phyloP scores from a whole-genome alignment of 2,329 filamentous ascomycete genomes.

The Diaporthe citri region DNA sequence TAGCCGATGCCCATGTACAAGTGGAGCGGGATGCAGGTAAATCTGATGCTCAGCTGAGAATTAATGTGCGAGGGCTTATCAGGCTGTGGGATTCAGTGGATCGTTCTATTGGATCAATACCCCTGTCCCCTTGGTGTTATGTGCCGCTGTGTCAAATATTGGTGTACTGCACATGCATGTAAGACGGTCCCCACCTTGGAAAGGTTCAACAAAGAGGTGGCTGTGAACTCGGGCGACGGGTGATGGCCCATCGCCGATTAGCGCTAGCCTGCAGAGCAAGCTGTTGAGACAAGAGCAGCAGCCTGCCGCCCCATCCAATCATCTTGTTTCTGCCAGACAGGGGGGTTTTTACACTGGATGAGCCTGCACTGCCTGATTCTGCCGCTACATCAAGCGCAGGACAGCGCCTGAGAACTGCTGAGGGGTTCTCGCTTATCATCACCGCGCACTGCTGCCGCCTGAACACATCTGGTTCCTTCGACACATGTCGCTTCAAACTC shows the following conservation, averaged over 20 bases:
- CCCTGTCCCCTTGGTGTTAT: neutral
- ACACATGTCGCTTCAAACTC: neutral
- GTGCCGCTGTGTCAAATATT: neutral
- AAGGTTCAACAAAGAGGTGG: neutral
- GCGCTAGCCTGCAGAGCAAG: neutral
- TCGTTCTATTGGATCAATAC: neutral
- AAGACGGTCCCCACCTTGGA: neutral
- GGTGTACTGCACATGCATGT: neutral
- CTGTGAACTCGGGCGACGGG: neutral
- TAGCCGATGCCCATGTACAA: neutral
- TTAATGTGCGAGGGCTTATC: neutral
- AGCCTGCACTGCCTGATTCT: neutral
- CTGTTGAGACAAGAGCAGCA: neutral
- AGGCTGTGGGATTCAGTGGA: neutral
- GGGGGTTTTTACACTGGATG: slow-evolving; percentile 2
- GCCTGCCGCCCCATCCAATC: neutral
- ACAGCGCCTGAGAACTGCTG: neutral
- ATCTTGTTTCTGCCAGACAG: neutral
- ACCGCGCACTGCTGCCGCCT: neutral
- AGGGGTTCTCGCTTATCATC: neutral
- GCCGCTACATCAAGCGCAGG: neutral
- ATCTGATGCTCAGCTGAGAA: neutral
- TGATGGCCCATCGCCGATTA: neutral
- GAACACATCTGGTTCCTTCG: neutral
- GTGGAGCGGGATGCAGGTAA: neutral